Evolutionary conservation across 345 rosid species (phyloP).

Genomic region (Atalantia buxifolia): DNA sequence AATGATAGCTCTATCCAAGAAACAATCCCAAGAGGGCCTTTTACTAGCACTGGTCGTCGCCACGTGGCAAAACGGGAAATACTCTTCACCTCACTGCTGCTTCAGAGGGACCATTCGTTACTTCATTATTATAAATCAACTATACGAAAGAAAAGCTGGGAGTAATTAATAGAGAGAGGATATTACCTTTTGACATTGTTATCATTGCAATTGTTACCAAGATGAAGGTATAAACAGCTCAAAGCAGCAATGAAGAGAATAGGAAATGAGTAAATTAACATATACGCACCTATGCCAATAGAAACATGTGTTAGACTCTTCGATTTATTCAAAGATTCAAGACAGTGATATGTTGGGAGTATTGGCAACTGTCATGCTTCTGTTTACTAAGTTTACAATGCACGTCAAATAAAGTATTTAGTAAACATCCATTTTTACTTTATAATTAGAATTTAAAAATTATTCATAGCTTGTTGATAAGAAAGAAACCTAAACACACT

Average conservation of each 20-base stretch:
- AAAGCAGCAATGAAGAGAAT: slow-evolving; percentile 34
- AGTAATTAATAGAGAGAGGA: background rate
- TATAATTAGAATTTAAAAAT: no score
- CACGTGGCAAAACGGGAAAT: slow-evolving; percentile 7
- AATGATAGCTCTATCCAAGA: slow-evolving; percentile 37
- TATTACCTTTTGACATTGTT: background rate
- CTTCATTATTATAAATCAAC: background rate
- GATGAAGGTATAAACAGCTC: slow-evolving; percentile 30
- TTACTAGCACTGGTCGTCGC: slow-evolving; percentile 38
- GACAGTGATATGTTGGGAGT: no score
- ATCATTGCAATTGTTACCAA: slow-evolving; percentile 1
- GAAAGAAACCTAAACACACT: no score
- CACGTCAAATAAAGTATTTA: no score
- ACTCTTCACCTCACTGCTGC: background rate
- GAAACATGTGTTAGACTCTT: background rate
- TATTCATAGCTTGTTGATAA: no score
- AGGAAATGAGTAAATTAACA: slow-evolving; percentile 27
- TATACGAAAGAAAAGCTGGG: background rate
- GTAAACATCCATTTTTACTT: fast-evolving
- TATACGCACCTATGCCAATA: slow-evolving; percentile 22
- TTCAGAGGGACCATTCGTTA: background rate
- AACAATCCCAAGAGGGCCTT: slow-evolving; percentile 47
- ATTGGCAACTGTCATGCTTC: no score
- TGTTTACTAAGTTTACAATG: no score
- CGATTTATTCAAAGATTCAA: background rate